phyloP scores from a whole-genome alignment of 345 rosid species.

The Bruguiera gymnorhiza region DNA sequence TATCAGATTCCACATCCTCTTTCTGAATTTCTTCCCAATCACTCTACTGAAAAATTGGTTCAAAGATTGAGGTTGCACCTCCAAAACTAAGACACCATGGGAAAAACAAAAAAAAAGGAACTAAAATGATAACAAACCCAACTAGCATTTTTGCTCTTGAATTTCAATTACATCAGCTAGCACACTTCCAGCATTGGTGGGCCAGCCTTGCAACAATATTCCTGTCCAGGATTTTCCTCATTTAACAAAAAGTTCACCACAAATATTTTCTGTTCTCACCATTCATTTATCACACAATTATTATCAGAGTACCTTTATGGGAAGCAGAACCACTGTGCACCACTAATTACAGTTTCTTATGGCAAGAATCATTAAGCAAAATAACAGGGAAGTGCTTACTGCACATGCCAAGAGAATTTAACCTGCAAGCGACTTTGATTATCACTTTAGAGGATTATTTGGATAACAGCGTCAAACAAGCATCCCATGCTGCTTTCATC shows the following conservation, averaged over 20 bases:
- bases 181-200: no score
- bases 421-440: conserved; percentile 97
- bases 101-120: conserved; percentile 3
- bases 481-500: conserved; percentile 60
- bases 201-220: no score
- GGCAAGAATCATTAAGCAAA: neutral
- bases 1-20: conserved; percentile 45
- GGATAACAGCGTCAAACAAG: conserved; percentile 55
- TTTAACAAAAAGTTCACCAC: no score
- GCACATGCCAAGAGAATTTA: conserved; percentile 1
- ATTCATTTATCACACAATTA: neutral
- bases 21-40: conserved; percentile 77
- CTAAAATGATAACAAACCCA: conserved; percentile 29
- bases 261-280: no score
- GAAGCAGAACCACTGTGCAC: conserved; percentile 41
- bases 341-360: conserved; percentile 10
- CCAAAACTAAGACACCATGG: neutral
- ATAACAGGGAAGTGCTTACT: neutral
- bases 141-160: conserved; percentile 62
- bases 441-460: conserved; percentile 67
- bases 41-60: conserved; percentile 34
- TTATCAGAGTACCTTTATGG: conserved; percentile 56
- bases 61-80: neutral
- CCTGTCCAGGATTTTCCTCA: no score
- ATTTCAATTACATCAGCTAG: conserved; percentile 11